These are phyloP conservation scores for Microstroma glucosiphilum DNA, from an alignment of 1,284 basidiomycete species.

Conservation along the genomic window DNA sequence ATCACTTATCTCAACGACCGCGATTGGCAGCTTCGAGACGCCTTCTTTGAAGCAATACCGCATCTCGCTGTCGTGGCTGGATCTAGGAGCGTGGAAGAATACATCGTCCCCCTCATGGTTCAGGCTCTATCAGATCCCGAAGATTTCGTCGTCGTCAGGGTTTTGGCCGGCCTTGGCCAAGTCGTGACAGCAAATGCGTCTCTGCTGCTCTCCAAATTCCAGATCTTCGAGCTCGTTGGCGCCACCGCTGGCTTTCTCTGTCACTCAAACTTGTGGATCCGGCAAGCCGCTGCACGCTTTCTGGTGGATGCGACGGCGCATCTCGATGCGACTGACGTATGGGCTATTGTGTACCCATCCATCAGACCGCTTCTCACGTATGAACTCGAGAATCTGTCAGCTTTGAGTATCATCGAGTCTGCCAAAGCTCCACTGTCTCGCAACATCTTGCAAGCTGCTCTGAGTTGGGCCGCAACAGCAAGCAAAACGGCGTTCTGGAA, in stretches of 20 bases:
- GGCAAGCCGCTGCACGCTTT: conserved; percentile 85
- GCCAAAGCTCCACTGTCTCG: conserved; percentile 69
- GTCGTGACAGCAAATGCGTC: conserved; percentile 56
- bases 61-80: conserved; percentile 63
- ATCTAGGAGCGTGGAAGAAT: conserved; percentile 56
- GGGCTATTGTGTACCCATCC: conserved; percentile 92
- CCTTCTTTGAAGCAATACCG: conserved; percentile 92
- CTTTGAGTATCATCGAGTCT: conserved; percentile 65
- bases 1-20: conserved; percentile 98
- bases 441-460: conserved; percentile 70
- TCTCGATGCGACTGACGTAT: conserved; percentile 64
- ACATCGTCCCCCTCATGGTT: conserved; percentile 88
- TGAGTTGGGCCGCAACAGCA: conserved; percentile 72
- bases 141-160: conserved; percentile 83
- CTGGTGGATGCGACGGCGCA: conserved; percentile 73
- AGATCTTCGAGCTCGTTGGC: conserved; percentile 89
- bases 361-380: conserved; percentile 76
- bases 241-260: conserved; percentile 80
- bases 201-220: conserved; percentile 58
- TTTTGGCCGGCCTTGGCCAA: conserved; percentile 74
- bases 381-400: conserved; percentile 73
- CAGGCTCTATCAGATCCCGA: conserved; percentile 81
- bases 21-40: conserved; percentile 74
- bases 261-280: conserved; percentile 96
- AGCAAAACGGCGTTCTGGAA: conserved; percentile 39